phyloP scores from a whole-genome alignment of 345 rosid species.

The Salix dunnii region DNA sequence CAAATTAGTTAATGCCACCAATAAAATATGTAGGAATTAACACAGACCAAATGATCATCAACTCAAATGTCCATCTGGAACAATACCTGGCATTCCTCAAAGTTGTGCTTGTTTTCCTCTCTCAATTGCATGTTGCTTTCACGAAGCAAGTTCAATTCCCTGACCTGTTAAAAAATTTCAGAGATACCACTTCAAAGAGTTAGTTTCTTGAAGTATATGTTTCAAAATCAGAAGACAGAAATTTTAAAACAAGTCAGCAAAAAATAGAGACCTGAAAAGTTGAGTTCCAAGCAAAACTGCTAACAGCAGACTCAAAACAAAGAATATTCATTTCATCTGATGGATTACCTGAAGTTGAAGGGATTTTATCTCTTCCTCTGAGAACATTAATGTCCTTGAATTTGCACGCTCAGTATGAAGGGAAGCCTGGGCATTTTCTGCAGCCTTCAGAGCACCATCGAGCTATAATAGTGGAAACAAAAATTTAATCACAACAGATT shows the following conservation, averaged over 20 bases:
- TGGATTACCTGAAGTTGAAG: slow-evolving; percentile 75
- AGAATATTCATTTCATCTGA: neutral
- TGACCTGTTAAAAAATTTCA: slow-evolving; percentile 43
- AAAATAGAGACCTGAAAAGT: neutral
- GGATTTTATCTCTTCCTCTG: slow-evolving; percentile 84
- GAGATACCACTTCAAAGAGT: neutral
- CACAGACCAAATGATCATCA: neutral
- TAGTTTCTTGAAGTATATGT: neutral
- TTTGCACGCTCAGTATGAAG: slow-evolving; percentile 76
- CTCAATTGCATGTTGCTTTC: slow-evolving; percentile 95
- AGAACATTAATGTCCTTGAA: slow-evolving; percentile 64
- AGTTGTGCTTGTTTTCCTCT: slow-evolving; percentile 95
- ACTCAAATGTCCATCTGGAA: neutral
- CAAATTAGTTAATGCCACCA: neutral
- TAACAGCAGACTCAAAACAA: neutral
- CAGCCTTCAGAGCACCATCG: slow-evolving; percentile 75
- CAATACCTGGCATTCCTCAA: slow-evolving; percentile 87
- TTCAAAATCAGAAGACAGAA: neutral
- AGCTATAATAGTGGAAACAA: slow-evolving; percentile 44
- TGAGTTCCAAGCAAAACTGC: neutral
- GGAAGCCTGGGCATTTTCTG: slow-evolving; percentile 62
- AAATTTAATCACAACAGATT: neutral
- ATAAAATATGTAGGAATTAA: neutral
- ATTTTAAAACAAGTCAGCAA: neutral
- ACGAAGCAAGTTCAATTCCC: slow-evolving; percentile 85